Conservation (phyloP, 2,329 filamentous ascomycete species). For the Fusarium sp. region DNA sequence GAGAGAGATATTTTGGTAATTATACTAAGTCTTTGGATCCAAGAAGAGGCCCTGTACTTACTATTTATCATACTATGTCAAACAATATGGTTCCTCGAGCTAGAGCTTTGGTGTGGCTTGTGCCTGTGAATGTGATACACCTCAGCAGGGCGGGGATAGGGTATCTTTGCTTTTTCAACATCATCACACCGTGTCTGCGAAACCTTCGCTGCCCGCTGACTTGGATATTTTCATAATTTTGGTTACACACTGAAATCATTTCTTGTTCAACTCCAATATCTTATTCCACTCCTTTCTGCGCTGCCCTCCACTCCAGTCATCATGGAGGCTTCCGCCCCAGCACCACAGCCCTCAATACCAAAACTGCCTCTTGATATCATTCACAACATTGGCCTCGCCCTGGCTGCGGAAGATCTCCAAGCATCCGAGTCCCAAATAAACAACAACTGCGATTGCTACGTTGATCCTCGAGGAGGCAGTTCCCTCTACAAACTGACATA, state of each 20-base stretch:
- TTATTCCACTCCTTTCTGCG: not conserved
- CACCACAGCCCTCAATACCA: slow-evolving; percentile 1
- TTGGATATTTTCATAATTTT: not conserved
- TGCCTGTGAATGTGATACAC: not conserved
- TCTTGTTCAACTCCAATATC: no score
- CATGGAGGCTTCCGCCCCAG: slow-evolving; percentile 7
- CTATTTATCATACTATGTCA: no score
- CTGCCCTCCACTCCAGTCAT: not conserved
- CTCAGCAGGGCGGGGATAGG: not conserved
- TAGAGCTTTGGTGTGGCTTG: not conserved
- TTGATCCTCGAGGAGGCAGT: not conserved
- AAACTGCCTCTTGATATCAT: slow-evolving; percentile 32
- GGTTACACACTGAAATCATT: not conserved
- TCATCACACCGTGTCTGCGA: not conserved
- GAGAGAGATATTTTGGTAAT: not conserved
- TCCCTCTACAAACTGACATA: slow-evolving; percentile 29
- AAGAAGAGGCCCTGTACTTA: not conserved
- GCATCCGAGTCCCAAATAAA: not conserved
- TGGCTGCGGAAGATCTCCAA: not conserved
- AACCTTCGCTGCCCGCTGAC: not conserved
- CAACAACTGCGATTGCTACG: not conserved
- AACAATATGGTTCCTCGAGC: not conserved
- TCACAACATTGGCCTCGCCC: slow-evolving; percentile 19
- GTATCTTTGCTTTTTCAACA: slow-evolving; percentile 11
- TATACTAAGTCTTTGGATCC: not conserved